These are phyloP conservation scores for Clonostachys chloroleuca DNA, from an alignment of 2,329 filamentous ascomycete species.

Conservation along the genomic window DNA sequence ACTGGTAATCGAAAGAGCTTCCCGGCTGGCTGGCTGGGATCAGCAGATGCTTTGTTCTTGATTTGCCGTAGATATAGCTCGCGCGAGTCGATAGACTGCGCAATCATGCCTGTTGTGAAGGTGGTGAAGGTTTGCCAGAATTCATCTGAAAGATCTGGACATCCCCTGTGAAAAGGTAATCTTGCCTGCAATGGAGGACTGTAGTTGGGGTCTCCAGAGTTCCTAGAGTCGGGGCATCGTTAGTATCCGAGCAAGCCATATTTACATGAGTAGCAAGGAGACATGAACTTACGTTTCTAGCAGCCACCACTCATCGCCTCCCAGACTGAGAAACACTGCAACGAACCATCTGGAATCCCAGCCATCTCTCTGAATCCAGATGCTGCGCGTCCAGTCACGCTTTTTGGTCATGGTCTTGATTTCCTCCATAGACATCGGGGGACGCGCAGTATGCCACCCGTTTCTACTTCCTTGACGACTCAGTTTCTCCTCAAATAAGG, in stretches of 20 bases:
- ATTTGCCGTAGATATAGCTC: slow-evolving; percentile 39
- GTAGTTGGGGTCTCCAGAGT: too few relatives aligned
- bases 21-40: slow-evolving; percentile 23
- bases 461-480: slow-evolving; percentile 53
- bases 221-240: too few relatives aligned
- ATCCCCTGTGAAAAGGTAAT: slow-evolving; percentile 36
- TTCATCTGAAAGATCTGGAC: slow-evolving; percentile 36
- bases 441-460: slow-evolving; percentile 56
- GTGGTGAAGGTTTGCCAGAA: slow-evolving; percentile 50
- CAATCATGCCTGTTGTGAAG: slow-evolving; percentile 45
- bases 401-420: slow-evolving; percentile 58
- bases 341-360: slow-evolving; percentile 73
- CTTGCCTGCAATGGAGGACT: slow-evolving; percentile 21
- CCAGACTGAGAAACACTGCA: slow-evolving; percentile 63
- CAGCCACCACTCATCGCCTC: slow-evolving; percentile 77
- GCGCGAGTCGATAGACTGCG: slow-evolving; percentile 43
- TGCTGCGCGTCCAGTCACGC: slow-evolving; percentile 56
- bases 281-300: slow-evolving; percentile 52
- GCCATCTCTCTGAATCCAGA: slow-evolving; percentile 67
- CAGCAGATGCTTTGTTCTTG: slow-evolving; percentile 30
- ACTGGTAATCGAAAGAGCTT: slow-evolving; percentile 36
- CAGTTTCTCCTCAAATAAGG: slow-evolving; percentile 58
- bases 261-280: too few relatives aligned
- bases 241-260: too few relatives aligned
- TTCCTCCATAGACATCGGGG: slow-evolving; percentile 46